A percentile compares a stretch with the other conserved stretches of the same genome.
Conservation (phyloP, 345 rosid species). For the Geranium brycei region DNA sequence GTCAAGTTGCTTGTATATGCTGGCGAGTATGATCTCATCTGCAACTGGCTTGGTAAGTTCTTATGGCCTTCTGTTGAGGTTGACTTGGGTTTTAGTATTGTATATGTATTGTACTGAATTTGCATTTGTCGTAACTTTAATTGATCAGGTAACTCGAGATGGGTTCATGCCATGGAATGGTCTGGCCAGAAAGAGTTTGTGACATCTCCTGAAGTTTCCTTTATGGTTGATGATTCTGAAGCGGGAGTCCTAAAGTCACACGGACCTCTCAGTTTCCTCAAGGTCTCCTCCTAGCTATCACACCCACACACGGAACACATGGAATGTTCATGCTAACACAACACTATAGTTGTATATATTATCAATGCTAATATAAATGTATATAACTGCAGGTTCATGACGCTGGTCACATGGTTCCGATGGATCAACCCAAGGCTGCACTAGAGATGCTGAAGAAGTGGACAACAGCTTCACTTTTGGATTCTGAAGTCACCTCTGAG, state of each 20-base stretch:
- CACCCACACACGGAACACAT: background rate
- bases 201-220: constrained; percentile 52
- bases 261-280: constrained; percentile 77
- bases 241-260: constrained; percentile 60
- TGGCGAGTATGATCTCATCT: constrained; percentile 97
- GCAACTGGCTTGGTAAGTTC: constrained; percentile 94
- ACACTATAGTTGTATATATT: no score
- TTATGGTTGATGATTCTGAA: constrained; percentile 58
- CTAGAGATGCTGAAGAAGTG: constrained; percentile 79
- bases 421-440: constrained; percentile 92
- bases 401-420: constrained; percentile 99
- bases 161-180: constrained; percentile 99
- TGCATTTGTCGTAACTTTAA: background rate
- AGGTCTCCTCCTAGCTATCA: constrained; percentile 31
- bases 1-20: constrained; percentile 84
- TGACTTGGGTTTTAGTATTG: background rate
- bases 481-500: constrained; percentile 10
- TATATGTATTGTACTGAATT: background rate
- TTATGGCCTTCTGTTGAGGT: background rate
- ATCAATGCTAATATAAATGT: constrained; percentile 9
- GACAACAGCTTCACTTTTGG: constrained; percentile 42
- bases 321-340: no score
- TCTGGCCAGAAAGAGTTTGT: constrained; percentile 61
- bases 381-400: constrained; percentile 47
- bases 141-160: constrained; percentile 80